phyloP scores from a whole-genome alignment of 2,329 filamentous ascomycete genomes.

The Pezicula neosporulosa region DNA sequence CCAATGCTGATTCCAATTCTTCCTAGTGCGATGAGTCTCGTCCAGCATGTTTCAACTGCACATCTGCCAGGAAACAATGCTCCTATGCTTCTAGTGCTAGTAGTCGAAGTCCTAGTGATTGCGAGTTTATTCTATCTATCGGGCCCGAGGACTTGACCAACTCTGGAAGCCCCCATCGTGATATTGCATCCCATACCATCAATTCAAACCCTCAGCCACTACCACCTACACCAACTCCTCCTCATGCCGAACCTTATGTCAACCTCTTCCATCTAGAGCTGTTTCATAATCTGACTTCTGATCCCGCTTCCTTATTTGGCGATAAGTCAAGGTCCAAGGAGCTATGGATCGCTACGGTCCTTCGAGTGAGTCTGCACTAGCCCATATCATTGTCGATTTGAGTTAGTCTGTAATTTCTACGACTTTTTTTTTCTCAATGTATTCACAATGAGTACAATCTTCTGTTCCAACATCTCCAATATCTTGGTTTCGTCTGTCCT shows the following conservation, averaged over 20 bases:
- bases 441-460: no score
- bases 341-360: not conserved
- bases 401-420: no score
- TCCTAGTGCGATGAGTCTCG: conserved; percentile 19
- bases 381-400: no score
- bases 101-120: conserved; percentile 2
- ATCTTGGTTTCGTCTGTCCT: no score
- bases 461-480: no score
- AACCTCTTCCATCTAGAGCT: conserved; percentile 34
- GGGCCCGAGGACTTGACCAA: not conserved
- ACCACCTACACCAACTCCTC: not conserved
- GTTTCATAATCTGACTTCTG: conserved; percentile 28
- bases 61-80: conserved; percentile 10
- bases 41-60: conserved; percentile 17
- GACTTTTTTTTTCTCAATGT: no score
- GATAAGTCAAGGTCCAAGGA: not conserved
- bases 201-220: not conserved
- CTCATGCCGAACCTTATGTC: conserved; percentile 6
- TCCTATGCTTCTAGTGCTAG: conserved; percentile 3
- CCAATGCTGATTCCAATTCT: no score
- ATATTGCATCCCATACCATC: not conserved
- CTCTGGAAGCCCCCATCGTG: conserved; percentile 1
- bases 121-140: not conserved
- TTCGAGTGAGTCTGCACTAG: no score
- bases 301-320: not conserved